Base-by-base conservation (phyloP, 2,329 filamentous ascomycete species). In the Cladosporium phlei region DNA sequence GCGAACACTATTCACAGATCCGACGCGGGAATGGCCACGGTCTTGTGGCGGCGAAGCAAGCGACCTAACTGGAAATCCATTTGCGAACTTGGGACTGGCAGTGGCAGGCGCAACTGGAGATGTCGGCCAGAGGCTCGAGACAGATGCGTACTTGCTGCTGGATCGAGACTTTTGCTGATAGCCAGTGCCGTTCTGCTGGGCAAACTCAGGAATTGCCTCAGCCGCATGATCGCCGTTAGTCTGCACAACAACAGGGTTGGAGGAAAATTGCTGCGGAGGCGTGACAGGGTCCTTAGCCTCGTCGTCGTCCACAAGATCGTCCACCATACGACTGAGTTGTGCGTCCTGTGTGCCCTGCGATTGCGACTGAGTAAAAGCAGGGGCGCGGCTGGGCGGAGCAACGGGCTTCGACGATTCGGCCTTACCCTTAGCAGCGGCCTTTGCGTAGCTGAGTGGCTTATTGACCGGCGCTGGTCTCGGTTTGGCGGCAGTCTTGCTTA, bases 241-340 rank as follows among this genome's bases (percentile, higher is more conserved):
- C 2, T 46, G 53, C 20, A 60, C 52, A 19, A 60, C 52, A 6
- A 55, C 52, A 2, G 59, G 59, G 28, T 54, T 52, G 21, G 35
- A 38, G 11, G 50, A 44, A 20, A 49, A 52, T 50, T 71, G 69
- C 44, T 70, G 68, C 5, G 70, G 70, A 29, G 70, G 70, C 16
- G 69, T 73, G n/a, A 69, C 66, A 3, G 70, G 70, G 21, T 70
- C 62, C 49, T 68, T 63, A 45, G 69, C 66, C 48, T 72, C 70
- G 38, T 72, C 69, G 32, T 67, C 63, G 20, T 69, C 67, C 38
- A 81, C 68, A 21, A 82, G 65, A 48, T 76, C 69, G 53, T 81
- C 75, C 11, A 82, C 78, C 78, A 81, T 80, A 8, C 69, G 70
- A 51, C 70, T 71, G 66, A 79, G 74, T 19, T 72, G 71, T n/a